phyloP scores from a whole-genome alignment of 2,329 filamentous ascomycete genomes.

The Sclerotinia borealis region DNA sequence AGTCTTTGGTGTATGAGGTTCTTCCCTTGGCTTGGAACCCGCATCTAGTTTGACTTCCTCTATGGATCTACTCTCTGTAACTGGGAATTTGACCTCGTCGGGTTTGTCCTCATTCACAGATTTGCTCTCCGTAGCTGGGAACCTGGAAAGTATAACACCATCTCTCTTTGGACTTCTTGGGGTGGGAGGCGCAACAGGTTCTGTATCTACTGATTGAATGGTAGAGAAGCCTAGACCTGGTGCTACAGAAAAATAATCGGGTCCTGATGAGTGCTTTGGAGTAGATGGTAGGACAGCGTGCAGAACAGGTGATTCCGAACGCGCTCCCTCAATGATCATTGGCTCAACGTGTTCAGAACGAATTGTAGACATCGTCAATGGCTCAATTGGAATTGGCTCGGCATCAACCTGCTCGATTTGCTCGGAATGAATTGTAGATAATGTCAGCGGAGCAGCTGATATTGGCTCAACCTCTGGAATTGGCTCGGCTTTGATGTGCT shows the following conservation, averaged over 20 bases:
- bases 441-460: constrained; percentile 24
- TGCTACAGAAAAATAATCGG: constrained; percentile 26
- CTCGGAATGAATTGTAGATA: constrained; percentile 38
- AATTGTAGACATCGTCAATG: constrained; percentile 32
- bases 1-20: constrained; percentile 38
- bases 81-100: not conserved
- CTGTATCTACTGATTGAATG: constrained; percentile 28
- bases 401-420: constrained; percentile 32
- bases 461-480: not conserved
- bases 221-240: constrained; percentile 28
- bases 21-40: not conserved
- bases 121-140: not conserved
- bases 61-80: not conserved
- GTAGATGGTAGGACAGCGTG: not conserved
- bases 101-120: not conserved
- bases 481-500: constrained; percentile 34
- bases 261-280: not conserved
- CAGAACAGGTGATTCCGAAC: constrained; percentile 11
- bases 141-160: constrained; percentile 49
- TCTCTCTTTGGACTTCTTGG: constrained; percentile 48
- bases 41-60: not conserved
- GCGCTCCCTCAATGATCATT: not conserved
- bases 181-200: constrained; percentile 30
- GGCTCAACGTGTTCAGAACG: constrained; percentile 34
- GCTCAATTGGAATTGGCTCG: constrained; percentile 21